phyloP scores from a whole-genome alignment of 2,329 filamentous ascomycete species.

The Torrubiellomyces zombiae region DNA sequence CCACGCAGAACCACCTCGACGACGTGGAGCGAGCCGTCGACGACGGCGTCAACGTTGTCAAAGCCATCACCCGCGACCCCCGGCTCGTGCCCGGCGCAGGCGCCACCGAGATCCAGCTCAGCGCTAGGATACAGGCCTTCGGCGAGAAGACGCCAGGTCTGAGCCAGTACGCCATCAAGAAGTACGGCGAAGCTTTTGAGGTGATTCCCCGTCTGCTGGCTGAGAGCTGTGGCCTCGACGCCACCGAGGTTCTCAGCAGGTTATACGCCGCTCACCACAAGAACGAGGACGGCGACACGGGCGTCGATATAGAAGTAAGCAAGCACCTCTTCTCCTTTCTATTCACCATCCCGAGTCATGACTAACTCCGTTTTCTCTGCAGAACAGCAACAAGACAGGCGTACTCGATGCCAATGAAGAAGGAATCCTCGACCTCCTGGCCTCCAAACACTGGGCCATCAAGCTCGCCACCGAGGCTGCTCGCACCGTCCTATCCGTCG shows the following conservation, averaged over 20 bases:
- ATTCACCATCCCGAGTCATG: neutral
- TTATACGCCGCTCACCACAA: conserved; percentile 89
- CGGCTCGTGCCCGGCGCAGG: conserved; percentile 86
- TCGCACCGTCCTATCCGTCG: conserved; percentile 83
- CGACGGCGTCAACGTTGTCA: conserved; percentile 95
- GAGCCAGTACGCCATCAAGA: conserved; percentile 91
- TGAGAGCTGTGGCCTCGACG: conserved; percentile 88
- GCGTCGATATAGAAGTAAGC: conserved; percentile 74
- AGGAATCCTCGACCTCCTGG: conserved; percentile 81
- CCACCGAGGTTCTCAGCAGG: conserved; percentile 86
- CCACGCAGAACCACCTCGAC: conserved; percentile 95
- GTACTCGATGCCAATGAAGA: conserved; percentile 73
- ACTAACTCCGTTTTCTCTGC: conserved; percentile 8
- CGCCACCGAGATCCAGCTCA: conserved; percentile 83
- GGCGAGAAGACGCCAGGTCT: conserved; percentile 88
- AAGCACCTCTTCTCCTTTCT: neutral
- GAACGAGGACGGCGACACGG: conserved; percentile 74
- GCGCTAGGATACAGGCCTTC: conserved; percentile 78
- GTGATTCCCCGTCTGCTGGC: conserved; percentile 87
- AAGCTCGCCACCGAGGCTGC: conserved; percentile 91
- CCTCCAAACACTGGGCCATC: conserved; percentile 92
- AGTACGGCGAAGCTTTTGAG: conserved; percentile 95
- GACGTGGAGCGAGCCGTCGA: conserved; percentile 95
- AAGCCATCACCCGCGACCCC: conserved; percentile 89
- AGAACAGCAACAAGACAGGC: conserved; percentile 65